phyloP scores from a whole-genome alignment of 805 yeast genomes.

The Debaryomyces hansenii region DNA sequence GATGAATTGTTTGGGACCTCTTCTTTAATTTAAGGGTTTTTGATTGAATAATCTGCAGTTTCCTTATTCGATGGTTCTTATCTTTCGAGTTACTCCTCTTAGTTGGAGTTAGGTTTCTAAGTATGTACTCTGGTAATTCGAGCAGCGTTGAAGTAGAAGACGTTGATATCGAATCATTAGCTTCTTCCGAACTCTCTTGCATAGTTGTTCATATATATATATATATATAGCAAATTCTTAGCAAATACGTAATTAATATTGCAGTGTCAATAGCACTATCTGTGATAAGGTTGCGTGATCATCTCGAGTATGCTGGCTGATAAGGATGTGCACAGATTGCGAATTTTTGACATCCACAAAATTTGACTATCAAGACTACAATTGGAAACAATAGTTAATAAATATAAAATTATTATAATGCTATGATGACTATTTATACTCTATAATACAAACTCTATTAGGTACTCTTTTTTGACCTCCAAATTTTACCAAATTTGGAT shows the following conservation, averaged over 20 bases:
- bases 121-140: conserved; percentile 6
- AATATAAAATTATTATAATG: no score
- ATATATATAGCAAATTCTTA: not conserved
- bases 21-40: conserved; percentile 6
- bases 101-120: conserved; percentile 9
- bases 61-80: conserved; percentile 7
- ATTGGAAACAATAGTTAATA: no score
- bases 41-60: conserved; percentile 4
- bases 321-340: conserved; percentile 2
- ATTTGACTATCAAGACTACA: not conserved
- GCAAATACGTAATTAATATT: not conserved
- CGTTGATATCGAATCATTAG: not conserved
- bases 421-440: not conserved
- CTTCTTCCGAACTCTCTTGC: not conserved
- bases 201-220: not conserved
- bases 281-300: no score
- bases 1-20: conserved; percentile 5
- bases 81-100: conserved; percentile 1
- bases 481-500: conserved; percentile 5
- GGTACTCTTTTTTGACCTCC: conserved; percentile 5
- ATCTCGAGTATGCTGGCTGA: not conserved
- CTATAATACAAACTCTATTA: conserved; percentile 1
- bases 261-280: not conserved
- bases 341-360: conserved; percentile 3
- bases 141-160: conserved; percentile 2